Conservation (phyloP, 2,329 filamentous ascomycete species). For the Trichophyton mentagrophytes region DNA sequence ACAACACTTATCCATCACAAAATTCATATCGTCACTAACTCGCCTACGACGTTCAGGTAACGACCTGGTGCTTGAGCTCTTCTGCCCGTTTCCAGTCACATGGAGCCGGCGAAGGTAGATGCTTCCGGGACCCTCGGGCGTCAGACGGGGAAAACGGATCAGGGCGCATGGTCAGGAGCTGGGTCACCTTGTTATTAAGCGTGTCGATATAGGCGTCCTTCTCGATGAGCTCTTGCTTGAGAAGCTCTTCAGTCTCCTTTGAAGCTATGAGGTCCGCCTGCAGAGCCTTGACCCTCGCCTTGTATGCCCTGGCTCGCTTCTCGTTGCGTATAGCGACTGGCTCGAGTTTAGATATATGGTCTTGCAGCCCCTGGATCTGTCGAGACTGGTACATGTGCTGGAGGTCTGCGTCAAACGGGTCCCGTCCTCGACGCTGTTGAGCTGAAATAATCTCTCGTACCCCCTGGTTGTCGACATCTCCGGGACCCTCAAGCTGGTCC, state of each 20-base stretch:
- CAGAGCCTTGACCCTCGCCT: conserved; percentile 38
- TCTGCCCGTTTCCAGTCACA: conserved; percentile 2
- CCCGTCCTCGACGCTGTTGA: conserved; percentile 4
- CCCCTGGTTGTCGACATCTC: conserved; percentile 2
- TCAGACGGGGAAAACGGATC: conserved; percentile 1
- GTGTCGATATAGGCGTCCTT: conserved; percentile 20
- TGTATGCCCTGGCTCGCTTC: conserved; percentile 26
- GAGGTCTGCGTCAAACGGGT: background rate
- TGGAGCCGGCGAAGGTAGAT: conserved; percentile 10
- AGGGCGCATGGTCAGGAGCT: conserved; percentile 14
- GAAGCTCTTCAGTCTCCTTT: conserved; percentile 26
- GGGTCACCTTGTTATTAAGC: conserved; percentile 16
- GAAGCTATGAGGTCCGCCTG: conserved; percentile 38
- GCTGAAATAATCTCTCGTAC: conserved; percentile 5
- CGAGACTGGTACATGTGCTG: background rate
- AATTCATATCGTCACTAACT: background rate
- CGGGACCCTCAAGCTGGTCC: background rate
- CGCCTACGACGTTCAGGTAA: background rate
- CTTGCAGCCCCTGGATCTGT: conserved; percentile 5
- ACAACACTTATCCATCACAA: background rate
- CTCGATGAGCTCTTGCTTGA: conserved; percentile 15
- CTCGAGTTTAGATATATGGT: conserved; percentile 7
- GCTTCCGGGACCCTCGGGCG: conserved; percentile 6
- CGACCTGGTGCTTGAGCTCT: background rate
- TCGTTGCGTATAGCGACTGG: conserved; percentile 5